Evolutionary conservation across 441 rosid genomes (phyloP), one percentile per base, ranked within the genome.

Genomic region (Monsonia emarginata): DNA sequence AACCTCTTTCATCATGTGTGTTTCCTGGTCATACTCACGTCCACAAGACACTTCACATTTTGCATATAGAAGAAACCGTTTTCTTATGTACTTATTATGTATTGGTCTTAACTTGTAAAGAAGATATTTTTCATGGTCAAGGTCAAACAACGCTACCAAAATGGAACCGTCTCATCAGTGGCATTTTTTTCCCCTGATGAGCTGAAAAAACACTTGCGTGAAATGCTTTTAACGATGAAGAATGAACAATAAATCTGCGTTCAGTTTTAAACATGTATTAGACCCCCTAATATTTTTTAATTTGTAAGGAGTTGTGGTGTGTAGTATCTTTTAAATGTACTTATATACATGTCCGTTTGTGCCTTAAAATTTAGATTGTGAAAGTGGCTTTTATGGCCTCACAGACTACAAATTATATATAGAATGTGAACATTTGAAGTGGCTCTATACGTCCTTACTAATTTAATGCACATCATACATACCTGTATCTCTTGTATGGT

Each of bases 391-490:
- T 16, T 44, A 44, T 44, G 52, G n/a, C 22, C 21, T n/a, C 0
- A 44, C 19, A 44, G 52, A 44, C 52, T 44, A 44, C 52, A 44
- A 44, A 44, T 44, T 6, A 44, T 44, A 19, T 14, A 14, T 10
- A 27, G 31, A 25, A 32, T 66, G 2, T 48, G 36, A 67, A 38
- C 19, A 24, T 27, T 28, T 26, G 22, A 27, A 4, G 48, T 68
- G 62, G 24, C 26, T 57, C 63, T 65, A 24, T 48, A 13, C 27
- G 73, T 40, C 54, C 54, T 25, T 52, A 21, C 21, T 2, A 40
- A n/a, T 13, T 48, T 38, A 56, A 50, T 16, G 6, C 38, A 38
- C 34, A 42, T 69, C 50, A 36, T 58, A 5, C 44, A 59, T 42
- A 46, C 65, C 3, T 28, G 26, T 59, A 28, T 59, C 40, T 58